Evolutionary conservation across 2,329 filamentous ascomycete species (phyloP).

Genomic region (Colletotrichum spaethianum): DNA sequence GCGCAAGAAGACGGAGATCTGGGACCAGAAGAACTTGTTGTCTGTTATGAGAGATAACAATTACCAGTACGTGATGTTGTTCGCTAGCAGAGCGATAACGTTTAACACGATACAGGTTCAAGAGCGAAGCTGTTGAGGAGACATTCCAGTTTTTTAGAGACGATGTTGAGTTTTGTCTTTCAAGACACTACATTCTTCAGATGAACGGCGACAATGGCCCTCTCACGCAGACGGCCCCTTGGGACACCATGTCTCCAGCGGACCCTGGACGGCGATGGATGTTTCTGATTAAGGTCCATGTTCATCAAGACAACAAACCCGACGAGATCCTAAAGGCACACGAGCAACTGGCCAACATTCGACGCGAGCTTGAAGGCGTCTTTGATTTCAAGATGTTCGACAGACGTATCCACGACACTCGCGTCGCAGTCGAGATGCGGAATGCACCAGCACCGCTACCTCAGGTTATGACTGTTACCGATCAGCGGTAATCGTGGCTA

Average conservation of each 20-base stretch:
- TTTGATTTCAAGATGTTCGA: constrained; percentile 68
- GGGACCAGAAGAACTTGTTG: constrained; percentile 63
- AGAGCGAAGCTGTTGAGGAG: constrained; percentile 68
- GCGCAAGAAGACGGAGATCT: constrained; percentile 71
- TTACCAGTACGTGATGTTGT: constrained; percentile 58
- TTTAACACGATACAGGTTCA: constrained; percentile 57
- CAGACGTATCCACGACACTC: constrained; percentile 67
- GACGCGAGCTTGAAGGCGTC: constrained; percentile 64
- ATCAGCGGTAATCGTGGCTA: constrained; percentile 26
- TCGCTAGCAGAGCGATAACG: not conserved
- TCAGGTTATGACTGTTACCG: constrained; percentile 43
- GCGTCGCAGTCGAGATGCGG: constrained; percentile 56
- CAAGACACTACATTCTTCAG: constrained; percentile 60
- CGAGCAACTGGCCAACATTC: constrained; percentile 63
- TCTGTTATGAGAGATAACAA: constrained; percentile 66
- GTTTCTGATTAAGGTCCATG: constrained; percentile 67
- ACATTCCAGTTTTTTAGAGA: constrained; percentile 67
- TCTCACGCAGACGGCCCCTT: constrained; percentile 59
- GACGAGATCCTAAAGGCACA: constrained; percentile 70
- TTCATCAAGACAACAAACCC: constrained; percentile 70
- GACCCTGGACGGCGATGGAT: constrained; percentile 68
- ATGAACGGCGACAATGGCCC: constrained; percentile 51
- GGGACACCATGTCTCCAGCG: constrained; percentile 61
- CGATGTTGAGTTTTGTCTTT: constrained; percentile 68
- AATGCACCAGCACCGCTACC: constrained; percentile 53